Evolutionary conservation across 2,329 filamentous ascomycete genomes (phyloP).

Genomic region (Hymenoscyphus albidus): DNA sequence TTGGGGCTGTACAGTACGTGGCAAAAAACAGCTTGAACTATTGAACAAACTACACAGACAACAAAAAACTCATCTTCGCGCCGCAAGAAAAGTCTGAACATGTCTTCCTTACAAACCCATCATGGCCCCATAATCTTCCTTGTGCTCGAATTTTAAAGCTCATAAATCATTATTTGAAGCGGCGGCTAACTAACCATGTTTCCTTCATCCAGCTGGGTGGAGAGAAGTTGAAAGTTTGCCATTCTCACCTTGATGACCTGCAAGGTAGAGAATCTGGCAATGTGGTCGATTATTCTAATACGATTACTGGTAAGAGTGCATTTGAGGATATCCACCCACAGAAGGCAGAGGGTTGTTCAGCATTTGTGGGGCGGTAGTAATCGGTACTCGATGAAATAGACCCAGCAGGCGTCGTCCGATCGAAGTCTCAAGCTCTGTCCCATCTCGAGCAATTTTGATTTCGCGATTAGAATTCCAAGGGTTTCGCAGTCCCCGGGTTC

Average conservation of each 20-base stretch:
- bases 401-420: constrained; percentile 73
- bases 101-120: neutral
- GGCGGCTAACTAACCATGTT: neutral
- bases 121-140: neutral
- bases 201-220: neutral
- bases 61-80: neutral
- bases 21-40: neutral
- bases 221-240: neutral
- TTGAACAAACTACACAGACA: neutral
- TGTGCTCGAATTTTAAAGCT: neutral
- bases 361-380: constrained; percentile 25
- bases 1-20: neutral
- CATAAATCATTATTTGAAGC: neutral
- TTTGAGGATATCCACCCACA: constrained; percentile 25
- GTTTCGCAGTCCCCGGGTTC: constrained; percentile 81
- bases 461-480: constrained; percentile 94
- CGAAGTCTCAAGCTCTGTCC: constrained; percentile 83
- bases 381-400: constrained; percentile 63
- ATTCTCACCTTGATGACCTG: constrained; percentile 1
- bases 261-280: neutral
- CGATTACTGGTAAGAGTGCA: constrained; percentile 22
- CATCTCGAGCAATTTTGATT: constrained; percentile 92
- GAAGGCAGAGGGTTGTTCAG: constrained; percentile 19
- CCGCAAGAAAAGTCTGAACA: neutral
- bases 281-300: neutral